A percentile compares a stretch with the other conserved stretches of the same genome.
phyloP scores from a whole-genome alignment of 257 asterid genomes.

The Ocimum tenuiflorum region DNA sequence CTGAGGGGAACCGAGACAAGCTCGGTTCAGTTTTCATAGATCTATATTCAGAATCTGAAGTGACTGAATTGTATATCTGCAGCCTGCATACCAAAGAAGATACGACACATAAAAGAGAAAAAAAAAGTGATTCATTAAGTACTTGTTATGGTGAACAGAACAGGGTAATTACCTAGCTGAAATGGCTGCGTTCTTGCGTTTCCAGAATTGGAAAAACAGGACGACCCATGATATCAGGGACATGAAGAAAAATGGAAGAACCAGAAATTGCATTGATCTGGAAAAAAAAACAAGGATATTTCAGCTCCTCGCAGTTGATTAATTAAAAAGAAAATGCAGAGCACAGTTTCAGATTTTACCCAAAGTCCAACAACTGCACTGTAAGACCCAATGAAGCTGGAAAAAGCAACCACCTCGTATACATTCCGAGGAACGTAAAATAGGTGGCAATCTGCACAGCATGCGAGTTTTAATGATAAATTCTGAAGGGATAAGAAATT shows the following conservation, averaged over 20 bases:
- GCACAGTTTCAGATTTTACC: slow-evolving; percentile 39
- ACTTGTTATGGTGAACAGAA: not conserved
- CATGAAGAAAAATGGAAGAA: slow-evolving; percentile 78
- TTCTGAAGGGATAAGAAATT: not conserved
- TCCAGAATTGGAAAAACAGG: slow-evolving; percentile 90
- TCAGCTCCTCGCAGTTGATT: slow-evolving; percentile 3
- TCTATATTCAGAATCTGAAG: slow-evolving; percentile 46
- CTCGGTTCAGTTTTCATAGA: slow-evolving; percentile 32
- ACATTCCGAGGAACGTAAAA: slow-evolving; percentile 90
- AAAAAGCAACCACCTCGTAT: slow-evolving; percentile 83
- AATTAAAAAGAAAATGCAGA: not conserved
- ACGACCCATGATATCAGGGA: slow-evolving; percentile 83
- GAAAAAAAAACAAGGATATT: slow-evolving; percentile 3
- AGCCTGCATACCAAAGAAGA: slow-evolving; percentile 41
- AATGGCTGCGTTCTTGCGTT: slow-evolving; percentile 77
- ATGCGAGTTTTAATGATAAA: not conserved
- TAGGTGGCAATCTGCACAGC: slow-evolving; percentile 70
- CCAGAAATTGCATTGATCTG: slow-evolving; percentile 71
- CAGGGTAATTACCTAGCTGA: slow-evolving; percentile 47
- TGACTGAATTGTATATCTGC: slow-evolving; percentile 53
- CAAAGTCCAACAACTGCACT: slow-evolving; percentile 72
- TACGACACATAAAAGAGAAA: not conserved
- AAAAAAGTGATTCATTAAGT: not conserved
- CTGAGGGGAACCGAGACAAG: slow-evolving; percentile 38
- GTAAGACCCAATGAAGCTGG: slow-evolving; percentile 78